A percentile compares a stretch with the other conserved stretches of the same genome.
Conservation (phyloP, 169 alveolate genomes). For the Cystoisospora suis region DNA sequence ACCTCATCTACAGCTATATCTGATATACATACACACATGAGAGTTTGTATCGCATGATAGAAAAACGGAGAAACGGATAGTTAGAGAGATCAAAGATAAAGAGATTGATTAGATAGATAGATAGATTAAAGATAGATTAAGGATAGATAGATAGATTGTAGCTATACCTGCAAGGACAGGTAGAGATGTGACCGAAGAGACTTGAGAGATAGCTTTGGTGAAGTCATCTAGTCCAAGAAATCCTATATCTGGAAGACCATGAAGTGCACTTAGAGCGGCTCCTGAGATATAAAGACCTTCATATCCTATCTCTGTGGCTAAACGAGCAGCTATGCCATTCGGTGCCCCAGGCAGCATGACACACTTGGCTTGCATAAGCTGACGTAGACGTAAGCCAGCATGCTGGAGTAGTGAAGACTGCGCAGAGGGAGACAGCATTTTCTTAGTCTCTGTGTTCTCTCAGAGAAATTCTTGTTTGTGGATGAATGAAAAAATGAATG, state of each 20-base stretch:
- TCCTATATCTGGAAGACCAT: constrained; percentile 88
- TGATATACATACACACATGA: too few species aligned
- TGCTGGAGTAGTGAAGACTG: neutral
- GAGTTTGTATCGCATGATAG: too few species aligned
- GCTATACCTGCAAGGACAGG: constrained; percentile 57
- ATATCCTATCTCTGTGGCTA: constrained; percentile 74
- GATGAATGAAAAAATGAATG: neutral
- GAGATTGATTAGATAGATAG: neutral
- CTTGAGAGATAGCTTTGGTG: constrained; percentile 45
- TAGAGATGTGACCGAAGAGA: constrained; percentile 36
- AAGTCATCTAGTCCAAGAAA: constrained; percentile 60
- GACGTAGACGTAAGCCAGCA: constrained; percentile 66
- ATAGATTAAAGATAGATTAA: neutral
- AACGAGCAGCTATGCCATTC: constrained; percentile 81
- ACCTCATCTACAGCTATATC: too few species aligned
- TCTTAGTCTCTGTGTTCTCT: neutral
- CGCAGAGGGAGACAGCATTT: neutral
- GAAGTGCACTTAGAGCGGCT: constrained; percentile 82
- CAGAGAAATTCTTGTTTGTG: neutral
- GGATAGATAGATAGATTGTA: too few species aligned
- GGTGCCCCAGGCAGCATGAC: constrained; percentile 86
- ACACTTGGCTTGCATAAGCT: constrained; percentile 71
- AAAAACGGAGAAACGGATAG: too few species aligned
- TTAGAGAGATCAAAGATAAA: neutral
- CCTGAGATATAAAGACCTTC: constrained; percentile 85